Evolutionary conservation across 441 rosid genomes (phyloP).

Genomic region (Eugenia klotzschiana): DNA sequence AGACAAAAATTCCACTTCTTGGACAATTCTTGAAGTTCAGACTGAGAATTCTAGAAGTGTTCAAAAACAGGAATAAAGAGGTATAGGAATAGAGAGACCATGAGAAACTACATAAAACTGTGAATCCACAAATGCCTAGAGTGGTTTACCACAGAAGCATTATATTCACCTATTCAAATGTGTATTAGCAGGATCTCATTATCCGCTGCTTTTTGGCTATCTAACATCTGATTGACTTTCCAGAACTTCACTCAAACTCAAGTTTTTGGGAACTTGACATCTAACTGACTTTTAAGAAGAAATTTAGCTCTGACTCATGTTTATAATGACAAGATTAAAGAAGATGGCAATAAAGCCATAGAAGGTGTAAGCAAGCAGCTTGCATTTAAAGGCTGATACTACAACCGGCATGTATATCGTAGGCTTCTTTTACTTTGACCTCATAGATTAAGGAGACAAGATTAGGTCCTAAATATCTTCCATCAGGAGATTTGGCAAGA

Average conservation of each 20-base stretch:
- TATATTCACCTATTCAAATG: not conserved
- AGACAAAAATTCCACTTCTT: not conserved
- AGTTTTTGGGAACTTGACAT: not conserved
- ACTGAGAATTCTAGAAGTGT: not conserved
- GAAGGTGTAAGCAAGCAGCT: not conserved
- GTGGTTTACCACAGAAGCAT: not conserved
- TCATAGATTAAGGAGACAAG: not conserved
- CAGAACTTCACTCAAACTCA: not conserved
- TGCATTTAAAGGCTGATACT: not conserved
- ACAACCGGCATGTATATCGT: not conserved
- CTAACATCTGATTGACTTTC: not conserved
- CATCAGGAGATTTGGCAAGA: not conserved
- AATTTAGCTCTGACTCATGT: not conserved
- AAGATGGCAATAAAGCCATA: not conserved
- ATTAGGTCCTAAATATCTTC: not conserved
- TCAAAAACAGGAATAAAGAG: not conserved
- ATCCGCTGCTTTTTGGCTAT: not conserved
- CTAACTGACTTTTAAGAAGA: not conserved
- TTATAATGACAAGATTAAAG: not conserved
- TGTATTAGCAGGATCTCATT: not conserved
- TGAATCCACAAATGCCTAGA: not conserved
- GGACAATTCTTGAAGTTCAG: not conserved
- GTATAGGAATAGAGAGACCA: not conserved
- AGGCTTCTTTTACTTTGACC: not conserved
- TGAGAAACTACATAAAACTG: not conserved